Evolutionary conservation across 164 flowering plant species (phyloP), one percentile per base, ranked within the genome.

Genomic region (Chimonanthus salicifolius): DNA sequence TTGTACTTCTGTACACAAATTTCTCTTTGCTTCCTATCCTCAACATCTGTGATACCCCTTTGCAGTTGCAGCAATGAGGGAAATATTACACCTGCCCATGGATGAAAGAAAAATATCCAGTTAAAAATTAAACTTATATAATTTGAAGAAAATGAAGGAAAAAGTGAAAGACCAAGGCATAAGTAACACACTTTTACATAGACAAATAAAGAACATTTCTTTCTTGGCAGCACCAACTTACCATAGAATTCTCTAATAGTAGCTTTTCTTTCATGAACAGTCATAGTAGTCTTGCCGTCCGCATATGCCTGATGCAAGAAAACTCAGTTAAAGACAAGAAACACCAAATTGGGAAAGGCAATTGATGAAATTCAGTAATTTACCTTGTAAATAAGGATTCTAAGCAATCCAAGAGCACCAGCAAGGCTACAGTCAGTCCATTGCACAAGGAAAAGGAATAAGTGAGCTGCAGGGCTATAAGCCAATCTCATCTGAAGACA

Each of bases 381-480:
- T 60, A 93, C 99, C 98, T 88, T 91, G 68, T 87, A 92, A 73
- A 95, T 89, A 20, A 93, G 89, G 67, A 95, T 83, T 68, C 94
- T 85, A 63, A 93, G 90, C 74, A 93, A 84, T 74, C 98, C 99
- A 76, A 95, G 87, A 45, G 91, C 87, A 74, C 99, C 99, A 60
- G 97, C 99, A 64, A 95, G 85, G 80, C 84, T 84, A 74, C 94
- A 91, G 80, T 90, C 96, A 68, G 94, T 84, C 98, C 99, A 95
- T 73, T 89, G 99, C 68, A 95, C 90, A 47, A 95, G 87, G 76
- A 92, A 91, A 9, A 90, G 90, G 71, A 95, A 89, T 18, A 93
- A 67, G 50, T 88, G 90, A 46, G 99, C 99, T 66, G 90, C 89
- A 3, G 96, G 96, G 63, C 94, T 88, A 76, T 90, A 95, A 44